These are phyloP conservation scores for Papiliotrema terrestris DNA, from an alignment of 1,284 basidiomycete genomes.

Conservation along the genomic window DNA sequence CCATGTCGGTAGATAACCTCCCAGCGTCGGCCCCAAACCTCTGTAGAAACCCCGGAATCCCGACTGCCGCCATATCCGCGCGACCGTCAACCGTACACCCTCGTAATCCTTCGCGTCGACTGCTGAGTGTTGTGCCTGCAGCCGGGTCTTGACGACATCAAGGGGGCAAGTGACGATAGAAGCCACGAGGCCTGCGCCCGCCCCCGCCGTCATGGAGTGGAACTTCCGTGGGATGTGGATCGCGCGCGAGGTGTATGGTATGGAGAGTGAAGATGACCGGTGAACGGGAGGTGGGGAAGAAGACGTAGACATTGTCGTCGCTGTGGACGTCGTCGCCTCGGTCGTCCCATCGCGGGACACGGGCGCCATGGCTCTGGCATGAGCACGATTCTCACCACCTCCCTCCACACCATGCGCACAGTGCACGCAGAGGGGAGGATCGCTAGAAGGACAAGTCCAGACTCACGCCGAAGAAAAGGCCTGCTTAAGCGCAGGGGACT, in stretches of 20 bases:
- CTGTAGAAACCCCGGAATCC: constrained; percentile 86
- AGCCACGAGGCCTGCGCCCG: constrained; percentile 74
- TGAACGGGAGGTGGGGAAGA: neutral
- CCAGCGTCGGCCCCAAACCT: constrained; percentile 88
- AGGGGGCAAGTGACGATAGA: constrained; percentile 94
- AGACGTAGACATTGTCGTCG: no score
- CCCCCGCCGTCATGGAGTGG: constrained; percentile 53
- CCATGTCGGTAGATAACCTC: constrained; percentile 95
- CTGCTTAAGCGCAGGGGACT: no score
- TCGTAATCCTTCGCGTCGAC: constrained; percentile 66
- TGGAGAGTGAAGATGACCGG: constrained; percentile 1
- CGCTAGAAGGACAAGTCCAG: no score
- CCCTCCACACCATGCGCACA: no score
- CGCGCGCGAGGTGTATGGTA: neutral
- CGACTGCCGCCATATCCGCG: constrained; percentile 65
- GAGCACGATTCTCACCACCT: no score
- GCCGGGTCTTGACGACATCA: constrained; percentile 94
- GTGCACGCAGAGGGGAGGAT: no score
- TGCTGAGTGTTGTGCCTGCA: constrained; percentile 80
- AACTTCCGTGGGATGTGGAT: constrained; percentile 34
- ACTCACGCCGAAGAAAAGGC: no score
- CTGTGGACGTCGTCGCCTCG: constrained; percentile 20
- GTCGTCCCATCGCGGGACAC: constrained; percentile 32
- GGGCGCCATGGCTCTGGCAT: constrained; percentile 15
- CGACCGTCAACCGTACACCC: constrained; percentile 72